These are phyloP conservation scores for Teunomyces stri DNA, from an alignment of 805 yeast genomes.

Conservation along the genomic window DNA sequence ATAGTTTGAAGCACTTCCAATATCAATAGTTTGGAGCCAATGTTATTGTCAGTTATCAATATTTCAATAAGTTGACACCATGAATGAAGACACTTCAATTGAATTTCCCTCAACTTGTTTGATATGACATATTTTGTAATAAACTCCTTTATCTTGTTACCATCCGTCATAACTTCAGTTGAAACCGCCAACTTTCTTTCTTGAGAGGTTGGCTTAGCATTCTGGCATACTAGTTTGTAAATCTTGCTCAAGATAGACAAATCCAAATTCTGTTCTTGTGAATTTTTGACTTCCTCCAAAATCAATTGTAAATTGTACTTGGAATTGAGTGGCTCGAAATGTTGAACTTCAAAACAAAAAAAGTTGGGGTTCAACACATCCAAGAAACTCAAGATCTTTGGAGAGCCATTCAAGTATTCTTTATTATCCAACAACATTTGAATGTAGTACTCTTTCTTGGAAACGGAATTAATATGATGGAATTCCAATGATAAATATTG, in stretches of 20 bases:
- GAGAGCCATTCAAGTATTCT: conserved; percentile 55
- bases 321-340: conserved; percentile 24
- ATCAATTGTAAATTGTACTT: conserved; percentile 33
- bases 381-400: conserved; percentile 65
- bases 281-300: conserved; percentile 33
- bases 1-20: conserved; percentile 73
- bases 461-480: conserved; percentile 54
- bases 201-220: conserved; percentile 14
- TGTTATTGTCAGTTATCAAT: conserved; percentile 60
- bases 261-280: conserved; percentile 8
- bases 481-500: conserved; percentile 72
- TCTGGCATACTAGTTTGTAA: conserved; percentile 19
- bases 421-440: conserved; percentile 50
- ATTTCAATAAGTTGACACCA: conserved; percentile 84
- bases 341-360: conserved; percentile 41
- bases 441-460: conserved; percentile 53
- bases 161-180: conserved; percentile 25
- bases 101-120: conserved; percentile 48
- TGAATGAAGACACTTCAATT: conserved; percentile 64
- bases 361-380: conserved; percentile 65
- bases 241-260: conserved; percentile 26
- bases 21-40: conserved; percentile 55
- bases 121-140: conserved; percentile 47
- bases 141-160: conserved; percentile 29
- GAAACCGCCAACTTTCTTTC: conserved; percentile 24